A percentile compares a stretch with the other conserved stretches of the same genome.
phyloP scores from a whole-genome alignment of 371 early-diverging fungal genomes.

The Syncephalis fuscata region DNA sequence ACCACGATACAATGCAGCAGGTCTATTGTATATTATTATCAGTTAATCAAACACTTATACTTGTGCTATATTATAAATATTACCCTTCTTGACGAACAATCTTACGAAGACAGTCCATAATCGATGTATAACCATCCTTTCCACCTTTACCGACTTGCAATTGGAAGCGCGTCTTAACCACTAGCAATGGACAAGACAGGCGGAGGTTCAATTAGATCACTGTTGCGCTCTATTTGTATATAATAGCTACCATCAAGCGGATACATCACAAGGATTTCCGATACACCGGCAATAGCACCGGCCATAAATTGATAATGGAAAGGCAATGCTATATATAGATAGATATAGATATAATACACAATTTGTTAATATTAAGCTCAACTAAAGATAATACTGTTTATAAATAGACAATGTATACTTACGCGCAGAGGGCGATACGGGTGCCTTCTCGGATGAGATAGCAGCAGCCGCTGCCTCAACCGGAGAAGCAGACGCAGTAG shows the following conservation, averaged over 20 bases:
- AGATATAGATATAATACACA: too few species aligned
- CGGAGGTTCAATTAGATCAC: not conserved
- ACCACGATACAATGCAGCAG: conserved; percentile 77
- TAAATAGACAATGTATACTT: too few species aligned
- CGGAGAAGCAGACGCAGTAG: too few species aligned
- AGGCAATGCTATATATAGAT: conserved; percentile 39
- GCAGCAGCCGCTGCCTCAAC: too few species aligned
- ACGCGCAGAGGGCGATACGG: too few species aligned
- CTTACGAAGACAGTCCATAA: conserved; percentile 54
- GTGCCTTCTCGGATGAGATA: too few species aligned
- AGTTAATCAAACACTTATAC: not conserved
- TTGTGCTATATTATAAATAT: not conserved
- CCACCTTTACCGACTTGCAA: conserved; percentile 62
- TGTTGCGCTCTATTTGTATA: not conserved
- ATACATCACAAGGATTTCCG: conserved; percentile 92
- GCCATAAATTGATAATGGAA: conserved; percentile 77
- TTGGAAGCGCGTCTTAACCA: conserved; percentile 94
- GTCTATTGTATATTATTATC: conserved; percentile 13
- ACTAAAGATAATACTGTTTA: conserved; percentile 56
- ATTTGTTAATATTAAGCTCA: too few species aligned
- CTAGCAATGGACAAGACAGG: conserved; percentile 14
- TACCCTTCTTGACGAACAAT: conserved; percentile 90
- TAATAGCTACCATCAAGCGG: conserved; percentile 71
- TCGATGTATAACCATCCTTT: conserved; percentile 48
- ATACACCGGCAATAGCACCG: conserved; percentile 92